Conservation (phyloP, 768 basidiomycete genomes). For the Boletus edulis region DNA sequence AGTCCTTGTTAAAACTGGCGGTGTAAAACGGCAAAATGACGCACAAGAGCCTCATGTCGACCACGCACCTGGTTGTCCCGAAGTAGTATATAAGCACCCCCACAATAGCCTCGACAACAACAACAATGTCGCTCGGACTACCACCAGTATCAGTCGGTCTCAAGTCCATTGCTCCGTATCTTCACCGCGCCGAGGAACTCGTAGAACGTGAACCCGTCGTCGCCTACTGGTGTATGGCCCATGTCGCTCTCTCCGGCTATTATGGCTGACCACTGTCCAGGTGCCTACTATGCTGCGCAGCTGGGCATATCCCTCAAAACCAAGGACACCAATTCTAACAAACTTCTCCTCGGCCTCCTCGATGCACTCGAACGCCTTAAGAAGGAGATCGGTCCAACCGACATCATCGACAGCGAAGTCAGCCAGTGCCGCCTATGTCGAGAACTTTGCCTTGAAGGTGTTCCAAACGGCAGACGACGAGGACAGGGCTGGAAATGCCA, state of each 20-base stretch:
- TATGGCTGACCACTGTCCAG: conserved; percentile 36
- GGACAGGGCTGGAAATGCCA: conserved; percentile 74
- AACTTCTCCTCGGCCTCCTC: conserved; percentile 71
- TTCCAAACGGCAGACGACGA: conserved; percentile 89
- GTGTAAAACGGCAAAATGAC: not conserved
- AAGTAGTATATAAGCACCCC: too few species aligned
- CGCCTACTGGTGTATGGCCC: conserved; percentile 88
- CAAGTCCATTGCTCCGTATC: conserved; percentile 70
- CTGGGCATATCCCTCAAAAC: conserved; percentile 75
- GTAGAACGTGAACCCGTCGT: conserved; percentile 79
- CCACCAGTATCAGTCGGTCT: conserved; percentile 61
- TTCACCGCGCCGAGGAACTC: conserved; percentile 91
- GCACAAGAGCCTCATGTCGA: not conserved
- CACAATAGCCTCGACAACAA: too few species aligned
- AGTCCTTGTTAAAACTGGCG: not conserved
- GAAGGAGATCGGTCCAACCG: conserved; percentile 64
- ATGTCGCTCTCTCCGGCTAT: not conserved
- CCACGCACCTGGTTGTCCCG: not conserved
- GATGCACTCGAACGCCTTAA: conserved; percentile 81
- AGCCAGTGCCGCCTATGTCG: conserved; percentile 85
- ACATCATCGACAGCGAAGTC: conserved; percentile 81
- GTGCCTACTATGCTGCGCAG: conserved; percentile 90
- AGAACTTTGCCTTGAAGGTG: conserved; percentile 92
- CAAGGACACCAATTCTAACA: conserved; percentile 60
- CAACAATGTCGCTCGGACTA: conserved; percentile 44